These are phyloP conservation scores for Trypanosoma conorhini DNA, from an alignment of 208 protist species.

Conservation along the genomic window DNA sequence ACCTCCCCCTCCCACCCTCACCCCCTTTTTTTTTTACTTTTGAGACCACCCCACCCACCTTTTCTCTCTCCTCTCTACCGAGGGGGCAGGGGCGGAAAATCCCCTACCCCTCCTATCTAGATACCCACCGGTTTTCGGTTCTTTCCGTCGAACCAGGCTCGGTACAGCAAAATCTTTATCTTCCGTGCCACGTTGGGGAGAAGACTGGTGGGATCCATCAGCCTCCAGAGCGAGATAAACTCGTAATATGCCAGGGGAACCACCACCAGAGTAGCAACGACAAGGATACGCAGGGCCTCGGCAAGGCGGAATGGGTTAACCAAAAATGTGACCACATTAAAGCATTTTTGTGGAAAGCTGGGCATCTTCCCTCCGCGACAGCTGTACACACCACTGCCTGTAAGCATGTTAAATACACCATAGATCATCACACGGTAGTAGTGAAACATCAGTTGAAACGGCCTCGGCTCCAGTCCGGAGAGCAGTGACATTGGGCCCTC, in stretches of 20 bases:
- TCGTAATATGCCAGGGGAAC: conserved; percentile 68
- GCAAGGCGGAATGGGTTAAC: conserved; percentile 54
- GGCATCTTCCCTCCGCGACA: conserved; percentile 10
- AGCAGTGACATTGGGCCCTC: conserved; percentile 86
- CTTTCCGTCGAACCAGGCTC: conserved; percentile 48
- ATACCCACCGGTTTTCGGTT: conserved; percentile 81
- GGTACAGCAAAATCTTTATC: conserved; percentile 63
- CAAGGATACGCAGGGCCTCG: conserved; percentile 54
- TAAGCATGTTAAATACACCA: conserved; percentile 53
- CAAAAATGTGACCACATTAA: conserved; percentile 62
- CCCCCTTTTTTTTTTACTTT: background rate
- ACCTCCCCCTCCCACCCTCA: background rate
- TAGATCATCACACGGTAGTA: conserved; percentile 87
- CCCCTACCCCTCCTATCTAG: conserved; percentile 27
- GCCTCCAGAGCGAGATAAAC: conserved; percentile 82
- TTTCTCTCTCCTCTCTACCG: background rate
- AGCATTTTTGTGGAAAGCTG: conserved; percentile 31
- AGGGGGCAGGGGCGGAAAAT: background rate
- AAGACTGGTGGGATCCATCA: conserved; percentile 80
- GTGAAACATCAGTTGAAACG: conserved; percentile 73
- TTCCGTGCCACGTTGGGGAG: conserved; percentile 59
- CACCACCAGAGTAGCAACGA: conserved; percentile 53
- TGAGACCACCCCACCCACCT: background rate
- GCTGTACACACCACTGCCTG: conserved; percentile 42
- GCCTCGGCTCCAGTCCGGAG: conserved; percentile 67